Percentiles rank a stretch among this genome's conserved stretches.
Conservation (phyloP, 306 rosid species). For the Hippophae tibetana region DNA sequence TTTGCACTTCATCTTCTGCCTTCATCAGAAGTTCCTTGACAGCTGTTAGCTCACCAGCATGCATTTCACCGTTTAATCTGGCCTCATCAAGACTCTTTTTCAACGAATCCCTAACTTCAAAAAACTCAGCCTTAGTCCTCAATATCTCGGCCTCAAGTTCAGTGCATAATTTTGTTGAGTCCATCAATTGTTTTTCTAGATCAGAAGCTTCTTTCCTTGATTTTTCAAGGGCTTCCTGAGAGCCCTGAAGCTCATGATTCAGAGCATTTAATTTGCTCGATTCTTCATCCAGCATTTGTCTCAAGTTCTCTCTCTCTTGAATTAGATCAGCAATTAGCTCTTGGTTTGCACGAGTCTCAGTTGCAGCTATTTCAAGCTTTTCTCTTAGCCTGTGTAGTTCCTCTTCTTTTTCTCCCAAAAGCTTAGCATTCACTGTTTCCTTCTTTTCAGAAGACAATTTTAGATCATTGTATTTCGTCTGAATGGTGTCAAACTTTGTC, state of each 20-base stretch:
- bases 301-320: conserved; percentile 44
- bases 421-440: conserved; percentile 46
- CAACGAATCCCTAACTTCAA: conserved; percentile 43
- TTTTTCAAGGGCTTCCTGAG: conserved; percentile 46
- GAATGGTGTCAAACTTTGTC: conserved; percentile 31
- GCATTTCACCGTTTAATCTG: conserved; percentile 31
- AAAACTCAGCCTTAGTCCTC: conserved; percentile 47
- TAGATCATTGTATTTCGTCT: conserved; percentile 43
- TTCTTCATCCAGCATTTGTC: conserved; percentile 38
- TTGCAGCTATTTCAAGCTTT: conserved; percentile 35
- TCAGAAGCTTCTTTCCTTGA: conserved; percentile 49
- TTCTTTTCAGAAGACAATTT: conserved; percentile 43
- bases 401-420: conserved; percentile 53
- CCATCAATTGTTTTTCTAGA: conserved; percentile 34
- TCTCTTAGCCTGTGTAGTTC: conserved; percentile 45
- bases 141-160: conserved; percentile 50
- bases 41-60: conserved; percentile 42
- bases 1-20: conserved; percentile 43
- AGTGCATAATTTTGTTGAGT: conserved; percentile 28
- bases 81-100: conserved; percentile 49
- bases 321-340: conserved; percentile 38
- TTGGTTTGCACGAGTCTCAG: conserved; percentile 34
- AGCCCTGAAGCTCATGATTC: conserved; percentile 41
- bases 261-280: conserved; percentile 31
- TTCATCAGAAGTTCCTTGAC: conserved; percentile 41